phyloP scores from a whole-genome alignment of 352 stramenopile species.

The Phytopythium helicoides region DNA sequence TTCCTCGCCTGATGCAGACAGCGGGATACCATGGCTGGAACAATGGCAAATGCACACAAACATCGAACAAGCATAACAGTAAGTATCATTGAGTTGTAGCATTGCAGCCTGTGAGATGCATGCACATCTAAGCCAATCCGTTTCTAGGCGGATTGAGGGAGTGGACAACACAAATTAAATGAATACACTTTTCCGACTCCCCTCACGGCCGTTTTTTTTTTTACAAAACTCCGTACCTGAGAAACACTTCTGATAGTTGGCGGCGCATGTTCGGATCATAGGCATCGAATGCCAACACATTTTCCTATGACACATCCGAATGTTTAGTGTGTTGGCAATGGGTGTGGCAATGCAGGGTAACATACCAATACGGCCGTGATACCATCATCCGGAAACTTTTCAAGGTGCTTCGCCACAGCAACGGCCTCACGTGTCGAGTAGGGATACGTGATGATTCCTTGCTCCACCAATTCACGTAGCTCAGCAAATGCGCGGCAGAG shows the following conservation, averaged over 20 bases:
- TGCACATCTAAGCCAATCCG: slow-evolving; percentile 15
- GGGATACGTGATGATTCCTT: slow-evolving; percentile 91
- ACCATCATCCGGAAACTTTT: slow-evolving; percentile 90
- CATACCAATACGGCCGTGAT: slow-evolving; percentile 71
- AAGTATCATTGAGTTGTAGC: slow-evolving; percentile 1
- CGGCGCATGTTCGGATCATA: slow-evolving; percentile 76
- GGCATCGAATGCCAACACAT: slow-evolving; percentile 94
- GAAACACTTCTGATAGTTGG: slow-evolving; percentile 77
- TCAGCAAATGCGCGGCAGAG: slow-evolving; percentile 91
- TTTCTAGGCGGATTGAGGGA: slow-evolving; percentile 12
- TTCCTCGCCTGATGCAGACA: slow-evolving; percentile 32
- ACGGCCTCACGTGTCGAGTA: slow-evolving; percentile 94
- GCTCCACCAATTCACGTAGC: slow-evolving; percentile 84
- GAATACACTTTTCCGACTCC: slow-evolving; percentile 12
- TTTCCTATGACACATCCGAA: slow-evolving; percentile 57
- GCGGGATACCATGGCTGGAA: slow-evolving; percentile 59
- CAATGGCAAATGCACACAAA: slow-evolving; percentile 8
- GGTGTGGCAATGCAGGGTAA: neutral
- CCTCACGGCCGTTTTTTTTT: slow-evolving; percentile 2
- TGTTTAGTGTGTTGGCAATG: neutral
- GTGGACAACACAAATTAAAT: slow-evolving; percentile 3
- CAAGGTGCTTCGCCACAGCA: slow-evolving; percentile 92
- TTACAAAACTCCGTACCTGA: slow-evolving; percentile 40
- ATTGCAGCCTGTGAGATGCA: neutral
- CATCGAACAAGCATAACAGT: slow-evolving; percentile 17